A percentile compares a stretch with the other conserved stretches of the same genome.
These are phyloP conservation scores for Zygosaccharomyces lentus DNA, from an alignment of 805 yeast genomes.

Conservation along the genomic window DNA sequence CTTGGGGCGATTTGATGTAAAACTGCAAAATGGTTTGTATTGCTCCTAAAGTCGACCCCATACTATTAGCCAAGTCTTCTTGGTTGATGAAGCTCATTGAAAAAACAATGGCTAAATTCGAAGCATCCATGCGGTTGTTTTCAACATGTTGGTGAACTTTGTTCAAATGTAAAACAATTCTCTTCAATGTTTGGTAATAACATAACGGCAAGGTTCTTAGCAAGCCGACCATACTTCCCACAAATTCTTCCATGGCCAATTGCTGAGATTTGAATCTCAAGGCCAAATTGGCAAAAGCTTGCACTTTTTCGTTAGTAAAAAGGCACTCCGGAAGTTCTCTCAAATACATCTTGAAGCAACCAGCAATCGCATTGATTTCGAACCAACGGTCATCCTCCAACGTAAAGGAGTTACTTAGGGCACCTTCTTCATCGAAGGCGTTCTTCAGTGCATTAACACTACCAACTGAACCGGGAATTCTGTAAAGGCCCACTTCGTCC, in stretches of 20 bases:
- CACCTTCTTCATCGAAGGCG: slow-evolving; percentile 49
- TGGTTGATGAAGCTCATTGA: slow-evolving; percentile 55
- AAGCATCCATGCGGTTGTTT: slow-evolving; percentile 79
- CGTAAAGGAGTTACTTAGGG: slow-evolving; percentile 40
- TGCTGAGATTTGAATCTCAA: slow-evolving; percentile 20
- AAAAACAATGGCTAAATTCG: slow-evolving; percentile 86
- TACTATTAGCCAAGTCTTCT: slow-evolving; percentile 40
- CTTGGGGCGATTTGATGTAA: slow-evolving; percentile 41
- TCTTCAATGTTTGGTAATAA: slow-evolving; percentile 64
- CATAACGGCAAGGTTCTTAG: slow-evolving; percentile 51
- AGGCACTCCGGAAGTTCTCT: slow-evolving; percentile 86
- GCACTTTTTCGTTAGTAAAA: slow-evolving; percentile 62
- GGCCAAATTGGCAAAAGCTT: slow-evolving; percentile 45
- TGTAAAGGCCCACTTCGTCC: slow-evolving; percentile 85
- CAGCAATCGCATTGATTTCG: slow-evolving; percentile 83
- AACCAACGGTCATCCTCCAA: slow-evolving; percentile 57
- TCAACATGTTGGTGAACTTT: slow-evolving; percentile 63
- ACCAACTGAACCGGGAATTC: slow-evolving; percentile 63
- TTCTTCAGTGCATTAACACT: slow-evolving; percentile 50
- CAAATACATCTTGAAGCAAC: slow-evolving; percentile 76
- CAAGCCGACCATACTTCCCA: slow-evolving; percentile 25
- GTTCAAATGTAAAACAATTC: slow-evolving; percentile 65
- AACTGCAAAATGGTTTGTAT: slow-evolving; percentile 49
- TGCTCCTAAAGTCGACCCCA: slow-evolving; percentile 50
- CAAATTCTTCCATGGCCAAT: slow-evolving; percentile 26